Base-by-base conservation (phyloP, 495 filamentous ascomycete species). In the Aspergillus sclerotiicarbonarius region DNA sequence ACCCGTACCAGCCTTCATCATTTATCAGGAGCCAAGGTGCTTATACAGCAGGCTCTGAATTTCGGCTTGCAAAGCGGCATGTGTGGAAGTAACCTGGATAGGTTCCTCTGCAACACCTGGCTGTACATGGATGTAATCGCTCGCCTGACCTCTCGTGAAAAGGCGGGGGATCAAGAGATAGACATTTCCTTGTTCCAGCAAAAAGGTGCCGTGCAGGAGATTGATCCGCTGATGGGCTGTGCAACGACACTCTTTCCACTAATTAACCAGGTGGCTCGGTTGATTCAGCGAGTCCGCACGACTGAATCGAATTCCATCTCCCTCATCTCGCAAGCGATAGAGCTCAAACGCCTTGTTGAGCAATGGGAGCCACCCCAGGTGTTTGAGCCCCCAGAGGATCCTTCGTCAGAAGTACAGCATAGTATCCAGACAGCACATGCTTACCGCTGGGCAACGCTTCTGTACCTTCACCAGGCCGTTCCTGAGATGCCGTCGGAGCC, bases 41-140 rank as follows among this genome's bases (percentile, higher is more conserved):
- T 91, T 39, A 79, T 92, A 51, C 77, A 81, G 32, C 80, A 81
- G 60, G 81, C 85, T 0, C 66, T 90, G n/a, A 66, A 61, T 48
- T 66, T 61, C 18, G 76, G 69, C 51, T 71, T 71, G 47, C 72
- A 70, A 57, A 68, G 57, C 19, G 57, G 63, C 32, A 32, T 71
- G 59, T 55, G 50, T 20, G 55, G 65, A 16, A 68, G 79, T 18
- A 82, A 87, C 30, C 67, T 84, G 16, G 70, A 76, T 41, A 70
- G 87, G 39, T 91, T 91, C 63, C 72, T 92, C 39, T 87, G 87
- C 67, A 91, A 90, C 67, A 86, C 87, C 8, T 91, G 85, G 84
- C 78, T 91, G 16, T 92, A 91, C 62, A 89, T 91, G 84, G 88
- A 92, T 70, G 89, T 91, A 35, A 86, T 92, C 58, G 85, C 89